Evolutionary conservation across 352 stramenopile genomes (phyloP).

Genomic region (Phytophthora pisi): DNA sequence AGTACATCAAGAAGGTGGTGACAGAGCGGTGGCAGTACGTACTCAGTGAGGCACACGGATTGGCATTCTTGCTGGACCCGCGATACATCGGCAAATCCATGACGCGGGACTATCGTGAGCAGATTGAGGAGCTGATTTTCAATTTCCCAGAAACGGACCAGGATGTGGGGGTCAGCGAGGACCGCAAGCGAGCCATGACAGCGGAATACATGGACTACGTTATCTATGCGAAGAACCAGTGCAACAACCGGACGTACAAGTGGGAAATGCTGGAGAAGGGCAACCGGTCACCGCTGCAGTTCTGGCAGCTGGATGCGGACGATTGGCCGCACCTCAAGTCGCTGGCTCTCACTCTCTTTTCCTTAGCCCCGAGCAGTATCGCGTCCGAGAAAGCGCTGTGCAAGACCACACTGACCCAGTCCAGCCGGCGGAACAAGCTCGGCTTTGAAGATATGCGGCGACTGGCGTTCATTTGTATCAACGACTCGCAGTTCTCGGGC

Average conservation of each 20-base stretch:
- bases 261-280: conserved; percentile 88
- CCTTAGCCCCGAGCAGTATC: conserved; percentile 73
- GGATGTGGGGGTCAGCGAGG: conserved; percentile 68
- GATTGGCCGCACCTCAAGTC: conserved; percentile 83
- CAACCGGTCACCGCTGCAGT: conserved; percentile 76
- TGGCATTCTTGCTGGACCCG: conserved; percentile 79
- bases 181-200: conserved; percentile 71
- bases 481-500: conserved; percentile 73
- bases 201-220: conserved; percentile 83
- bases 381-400: conserved; percentile 75
- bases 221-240: conserved; percentile 84
- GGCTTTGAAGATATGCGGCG: conserved; percentile 73
- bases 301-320: conserved; percentile 78
- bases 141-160: conserved; percentile 76
- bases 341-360: conserved; percentile 79
- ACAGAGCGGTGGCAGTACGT: conserved; percentile 79
- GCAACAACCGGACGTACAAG: conserved; percentile 81
- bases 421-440: conserved; percentile 75
- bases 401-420: conserved; percentile 67
- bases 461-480: conserved; percentile 85
- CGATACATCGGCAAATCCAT: conserved; percentile 86
- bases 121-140: conserved; percentile 87
- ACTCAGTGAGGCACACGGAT: conserved; percentile 71
- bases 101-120: conserved; percentile 80
- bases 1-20: conserved; percentile 87